Evolutionary conservation across 441 rosid species (phyloP).

Genomic region (Pelargonium australe): DNA sequence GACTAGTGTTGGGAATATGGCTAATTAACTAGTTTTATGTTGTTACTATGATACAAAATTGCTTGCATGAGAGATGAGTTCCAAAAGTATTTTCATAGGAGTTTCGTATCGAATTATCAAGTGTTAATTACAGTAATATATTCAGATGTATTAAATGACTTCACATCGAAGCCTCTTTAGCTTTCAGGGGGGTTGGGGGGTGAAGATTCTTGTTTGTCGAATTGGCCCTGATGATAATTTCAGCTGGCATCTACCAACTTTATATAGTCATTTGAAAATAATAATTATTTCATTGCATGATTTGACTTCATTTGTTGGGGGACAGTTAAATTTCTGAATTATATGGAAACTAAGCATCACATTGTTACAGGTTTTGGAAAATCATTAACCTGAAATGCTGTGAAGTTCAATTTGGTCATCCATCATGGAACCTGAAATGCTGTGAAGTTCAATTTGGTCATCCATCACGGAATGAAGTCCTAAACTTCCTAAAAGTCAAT

Average conservation of each 20-base stretch:
- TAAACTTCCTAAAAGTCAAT: constrained; percentile 12
- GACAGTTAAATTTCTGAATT: constrained; percentile 1
- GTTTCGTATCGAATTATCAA: no score
- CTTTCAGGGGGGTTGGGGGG: no score
- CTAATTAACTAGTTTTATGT: no score
- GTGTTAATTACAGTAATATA: no score
- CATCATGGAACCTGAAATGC: constrained; percentile 10
- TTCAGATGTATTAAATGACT: no score
- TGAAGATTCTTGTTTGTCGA: not conserved
- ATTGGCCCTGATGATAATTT: not conserved
- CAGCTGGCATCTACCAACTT: not conserved
- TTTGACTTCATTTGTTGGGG: not conserved
- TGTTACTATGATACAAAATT: no score
- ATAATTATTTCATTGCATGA: not conserved
- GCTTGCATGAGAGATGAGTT: no score
- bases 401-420: not conserved
- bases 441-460: not conserved
- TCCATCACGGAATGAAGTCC: constrained; percentile 12
- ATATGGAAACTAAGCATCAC: constrained; percentile 15
- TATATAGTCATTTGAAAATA: not conserved
- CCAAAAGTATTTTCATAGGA: no score
- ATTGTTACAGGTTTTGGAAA: constrained; percentile 25
- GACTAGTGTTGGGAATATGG: no score
- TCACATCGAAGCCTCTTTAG: no score
- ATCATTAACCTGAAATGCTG: constrained; percentile 6